Conservation (phyloP, 2,329 filamentous ascomycete species). For the Trichoderma arundinaceum region DNA sequence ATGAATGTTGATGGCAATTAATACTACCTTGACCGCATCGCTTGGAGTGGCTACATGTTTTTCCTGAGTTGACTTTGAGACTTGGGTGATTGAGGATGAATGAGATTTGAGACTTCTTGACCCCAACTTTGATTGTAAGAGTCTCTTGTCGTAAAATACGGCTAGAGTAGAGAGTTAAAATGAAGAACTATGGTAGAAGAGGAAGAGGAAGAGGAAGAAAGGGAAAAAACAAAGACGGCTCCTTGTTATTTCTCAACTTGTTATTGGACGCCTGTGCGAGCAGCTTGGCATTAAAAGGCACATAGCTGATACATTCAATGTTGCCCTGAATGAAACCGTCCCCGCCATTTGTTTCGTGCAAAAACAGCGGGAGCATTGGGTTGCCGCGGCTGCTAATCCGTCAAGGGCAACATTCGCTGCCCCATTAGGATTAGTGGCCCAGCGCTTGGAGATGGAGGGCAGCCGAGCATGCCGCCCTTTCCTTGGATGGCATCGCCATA, state of each 20-base stretch:
- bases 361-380: slow-evolving; percentile 6
- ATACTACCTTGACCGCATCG: slow-evolving; percentile 15
- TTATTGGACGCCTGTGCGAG: no score
- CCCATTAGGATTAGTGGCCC: slow-evolving; percentile 8
- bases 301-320: neutral
- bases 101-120: no score
- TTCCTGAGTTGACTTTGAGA: neutral
- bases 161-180: no score
- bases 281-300: neutral
- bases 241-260: no score
- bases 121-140: no score
- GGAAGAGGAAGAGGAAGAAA: no score
- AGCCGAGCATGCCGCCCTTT: slow-evolving; percentile 27
- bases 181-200: no score
- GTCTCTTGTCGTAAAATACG: no score
- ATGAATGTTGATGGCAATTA: slow-evolving; percentile 9
- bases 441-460: slow-evolving; percentile 19
- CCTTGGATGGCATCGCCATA: slow-evolving; percentile 16
- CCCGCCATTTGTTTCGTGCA: neutral
- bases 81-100: no score
- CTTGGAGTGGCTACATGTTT: neutral
- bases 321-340: neutral
- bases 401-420: neutral
- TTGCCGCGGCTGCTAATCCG: slow-evolving; percentile 10
- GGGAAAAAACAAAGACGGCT: no score